Percentiles rank a stretch among this genome's conserved stretches.
These are phyloP conservation scores for Salix viminalis DNA, from an alignment of 345 rosid genomes.

Conservation along the genomic window DNA sequence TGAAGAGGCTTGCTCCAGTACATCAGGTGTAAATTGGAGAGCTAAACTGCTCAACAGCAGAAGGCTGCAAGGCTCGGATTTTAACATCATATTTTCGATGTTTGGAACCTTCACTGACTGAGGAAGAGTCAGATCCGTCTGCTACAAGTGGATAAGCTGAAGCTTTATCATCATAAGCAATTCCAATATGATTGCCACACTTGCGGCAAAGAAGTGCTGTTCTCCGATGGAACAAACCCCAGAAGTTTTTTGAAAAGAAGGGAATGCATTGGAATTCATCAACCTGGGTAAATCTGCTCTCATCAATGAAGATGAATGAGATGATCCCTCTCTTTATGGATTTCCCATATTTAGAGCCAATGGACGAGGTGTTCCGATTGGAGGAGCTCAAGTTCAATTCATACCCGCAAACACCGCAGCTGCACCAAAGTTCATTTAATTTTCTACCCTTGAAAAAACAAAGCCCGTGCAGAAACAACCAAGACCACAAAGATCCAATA, in stretches of 20 bases:
- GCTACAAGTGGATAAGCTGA: constrained; percentile 41
- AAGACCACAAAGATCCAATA: not conserved
- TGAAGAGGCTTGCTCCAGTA: not conserved
- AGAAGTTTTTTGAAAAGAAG: constrained; percentile 52
- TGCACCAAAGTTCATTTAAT: constrained; percentile 30
- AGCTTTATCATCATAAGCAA: constrained; percentile 50
- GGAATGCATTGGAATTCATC: constrained; percentile 85
- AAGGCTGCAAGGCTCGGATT: constrained; percentile 89
- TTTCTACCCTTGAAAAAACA: not conserved
- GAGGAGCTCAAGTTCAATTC: constrained; percentile 86
- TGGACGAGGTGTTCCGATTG: constrained; percentile 71
- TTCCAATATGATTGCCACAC: constrained; percentile 74
- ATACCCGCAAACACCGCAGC: constrained; percentile 92
- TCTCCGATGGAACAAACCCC: constrained; percentile 62
- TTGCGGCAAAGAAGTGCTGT: constrained; percentile 91
- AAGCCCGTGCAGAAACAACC: not conserved
- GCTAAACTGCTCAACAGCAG: constrained; percentile 38
- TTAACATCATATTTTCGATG: constrained; percentile 57
- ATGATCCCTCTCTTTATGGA: constrained; percentile 88
- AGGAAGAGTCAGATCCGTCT: constrained; percentile 44
- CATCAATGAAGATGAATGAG: constrained; percentile 73
- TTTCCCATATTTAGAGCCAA: constrained; percentile 87
- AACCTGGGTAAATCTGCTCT: constrained; percentile 76
- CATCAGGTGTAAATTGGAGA: constrained; percentile 35
- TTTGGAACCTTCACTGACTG: constrained; percentile 32